A percentile compares a stretch with the other conserved stretches of the same genome.
Evolutionary conservation across 805 yeast species (phyloP).

Genomic region (Candida sphagnicola): DNA sequence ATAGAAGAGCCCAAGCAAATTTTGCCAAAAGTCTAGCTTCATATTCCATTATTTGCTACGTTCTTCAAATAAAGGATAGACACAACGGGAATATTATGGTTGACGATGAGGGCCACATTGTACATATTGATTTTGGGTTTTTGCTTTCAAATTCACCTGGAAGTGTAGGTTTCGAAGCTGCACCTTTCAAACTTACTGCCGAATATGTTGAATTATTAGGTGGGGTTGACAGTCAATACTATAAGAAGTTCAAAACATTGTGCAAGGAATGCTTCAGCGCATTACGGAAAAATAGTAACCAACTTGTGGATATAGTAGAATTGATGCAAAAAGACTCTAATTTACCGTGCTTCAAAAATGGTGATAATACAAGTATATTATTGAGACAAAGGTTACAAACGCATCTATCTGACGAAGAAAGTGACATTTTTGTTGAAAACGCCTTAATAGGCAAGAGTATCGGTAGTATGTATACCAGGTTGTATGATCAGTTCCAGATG

Average conservation of each 20-base stretch:
- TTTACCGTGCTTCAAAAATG: conserved; percentile 88
- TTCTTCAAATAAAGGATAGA: conserved; percentile 90
- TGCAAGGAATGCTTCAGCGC: conserved; percentile 73
- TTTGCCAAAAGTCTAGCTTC: conserved; percentile 87
- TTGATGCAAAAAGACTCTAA: conserved; percentile 89
- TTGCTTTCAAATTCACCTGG: conserved; percentile 93
- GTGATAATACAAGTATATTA: conserved; percentile 75
- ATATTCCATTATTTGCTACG: conserved; percentile 84
- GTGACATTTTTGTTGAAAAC: conserved; percentile 75
- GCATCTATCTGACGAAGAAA: conserved; percentile 66
- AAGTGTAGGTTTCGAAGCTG: conserved; percentile 94
- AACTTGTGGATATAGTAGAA: conserved; percentile 78
- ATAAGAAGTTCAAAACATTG: conserved; percentile 53
- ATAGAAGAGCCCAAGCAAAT: conserved; percentile 74
- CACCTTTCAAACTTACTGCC: conserved; percentile 88
- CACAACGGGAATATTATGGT: conserved; percentile 98
- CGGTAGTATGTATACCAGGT: conserved; percentile 84
- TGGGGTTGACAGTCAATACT: conserved; percentile 63
- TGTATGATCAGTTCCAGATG: conserved; percentile 93
- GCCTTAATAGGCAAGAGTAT: conserved; percentile 73
- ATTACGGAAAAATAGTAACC: conserved; percentile 69
- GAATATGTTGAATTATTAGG: conserved; percentile 90
- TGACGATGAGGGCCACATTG: conserved; percentile 91
- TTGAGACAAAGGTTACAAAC: conserved; percentile 79
- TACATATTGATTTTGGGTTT: conserved; percentile 95